A percentile compares a stretch with the other conserved stretches of the same genome.
phyloP scores from a whole-genome alignment of 805 yeast genomes.

The Zygosaccharomyces gambellarensis region DNA sequence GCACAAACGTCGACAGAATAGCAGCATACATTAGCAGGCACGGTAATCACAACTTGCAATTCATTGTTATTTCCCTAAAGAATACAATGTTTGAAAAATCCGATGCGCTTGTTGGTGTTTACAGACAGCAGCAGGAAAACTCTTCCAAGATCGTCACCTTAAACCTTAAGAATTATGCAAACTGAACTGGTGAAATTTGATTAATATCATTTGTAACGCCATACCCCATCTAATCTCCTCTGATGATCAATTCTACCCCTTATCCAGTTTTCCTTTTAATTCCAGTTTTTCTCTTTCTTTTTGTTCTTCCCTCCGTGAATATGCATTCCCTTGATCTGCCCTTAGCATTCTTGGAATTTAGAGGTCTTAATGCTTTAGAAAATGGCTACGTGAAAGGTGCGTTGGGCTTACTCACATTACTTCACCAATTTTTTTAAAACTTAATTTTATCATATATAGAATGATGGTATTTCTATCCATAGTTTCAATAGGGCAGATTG shows the following conservation, averaged over 20 bases:
- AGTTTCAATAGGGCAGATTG: background rate
- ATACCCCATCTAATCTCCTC: background rate
- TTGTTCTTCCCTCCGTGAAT: background rate
- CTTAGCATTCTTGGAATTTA: constrained; percentile 2
- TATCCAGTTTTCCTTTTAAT: background rate
- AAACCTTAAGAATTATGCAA: constrained; percentile 61
- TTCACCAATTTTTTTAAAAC: background rate
- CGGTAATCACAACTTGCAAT: constrained; percentile 76
- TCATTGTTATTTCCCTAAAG: constrained; percentile 88
- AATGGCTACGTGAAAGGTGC: background rate
- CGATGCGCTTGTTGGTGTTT: constrained; percentile 89
- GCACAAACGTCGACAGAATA: constrained; percentile 76
- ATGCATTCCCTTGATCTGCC: constrained; percentile 5
- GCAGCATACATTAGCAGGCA: constrained; percentile 79
- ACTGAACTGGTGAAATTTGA: constrained; percentile 11
- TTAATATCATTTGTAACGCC: background rate
- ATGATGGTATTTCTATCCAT: background rate
- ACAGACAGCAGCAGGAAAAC: constrained; percentile 70
- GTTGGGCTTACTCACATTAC: background rate
- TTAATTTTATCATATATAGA: background rate
- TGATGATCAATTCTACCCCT: background rate
- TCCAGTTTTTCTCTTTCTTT: background rate
- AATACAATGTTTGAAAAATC: constrained; percentile 82
- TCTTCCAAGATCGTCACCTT: constrained; percentile 69
- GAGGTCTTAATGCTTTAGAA: background rate